phyloP scores from a whole-genome alignment of 176 grass and related monocot species.

The Musa acuminata region DNA sequence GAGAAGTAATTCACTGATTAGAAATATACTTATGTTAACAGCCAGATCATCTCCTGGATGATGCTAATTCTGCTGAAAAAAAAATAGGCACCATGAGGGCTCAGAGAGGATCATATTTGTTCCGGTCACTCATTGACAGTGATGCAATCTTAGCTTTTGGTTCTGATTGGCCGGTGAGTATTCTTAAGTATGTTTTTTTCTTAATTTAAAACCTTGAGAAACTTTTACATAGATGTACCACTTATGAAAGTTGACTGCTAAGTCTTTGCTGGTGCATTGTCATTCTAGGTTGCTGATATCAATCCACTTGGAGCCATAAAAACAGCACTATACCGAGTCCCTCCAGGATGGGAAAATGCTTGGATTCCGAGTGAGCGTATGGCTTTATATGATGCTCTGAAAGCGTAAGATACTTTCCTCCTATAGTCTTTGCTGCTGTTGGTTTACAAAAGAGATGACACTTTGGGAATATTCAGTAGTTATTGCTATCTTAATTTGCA shows the following conservation, averaged over 20 bases:
- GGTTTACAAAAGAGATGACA: background rate
- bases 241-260: too few species aligned
- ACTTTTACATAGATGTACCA: background rate
- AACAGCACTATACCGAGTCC: conserved; percentile 44
- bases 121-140: conserved; percentile 38
- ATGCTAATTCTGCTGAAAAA: conserved; percentile 42
- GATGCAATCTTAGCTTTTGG: conserved; percentile 69
- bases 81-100: conserved; percentile 55
- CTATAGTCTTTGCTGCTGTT: background rate
- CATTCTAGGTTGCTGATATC: conserved; percentile 71
- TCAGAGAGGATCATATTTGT: conserved; percentile 53
- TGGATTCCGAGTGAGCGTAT: conserved; percentile 62
- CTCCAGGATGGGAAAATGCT: conserved; percentile 49
- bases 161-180: conserved; percentile 82
- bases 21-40: conserved; percentile 21
- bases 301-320: conserved; percentile 58
- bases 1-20: too few species aligned
- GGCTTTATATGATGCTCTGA: conserved; percentile 54
- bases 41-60: conserved; percentile 79
- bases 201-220: background rate
- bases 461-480: background rate
- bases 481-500: too few species aligned
- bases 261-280: background rate
- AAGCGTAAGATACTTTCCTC: conserved; percentile 44
- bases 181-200: background rate